A percentile compares a stretch with the other conserved stretches of the same genome.
These are phyloP conservation scores for Penicillium sp. DNA, from an alignment of 2,329 filamentous ascomycete species.

Conservation along the genomic window DNA sequence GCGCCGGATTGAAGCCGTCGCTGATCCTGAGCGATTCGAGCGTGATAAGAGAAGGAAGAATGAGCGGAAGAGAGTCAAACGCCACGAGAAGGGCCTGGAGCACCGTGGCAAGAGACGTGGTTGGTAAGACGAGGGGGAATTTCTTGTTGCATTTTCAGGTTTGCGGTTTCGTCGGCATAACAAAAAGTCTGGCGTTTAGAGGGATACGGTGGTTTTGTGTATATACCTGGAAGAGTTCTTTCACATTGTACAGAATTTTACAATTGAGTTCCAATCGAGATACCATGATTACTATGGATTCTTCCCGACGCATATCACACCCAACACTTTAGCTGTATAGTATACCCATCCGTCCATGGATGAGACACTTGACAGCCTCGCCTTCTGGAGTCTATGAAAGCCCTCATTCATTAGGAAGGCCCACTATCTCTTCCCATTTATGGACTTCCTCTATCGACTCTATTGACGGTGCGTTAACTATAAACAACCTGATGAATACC, in stretches of 20 bases:
- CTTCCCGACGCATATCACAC: no score
- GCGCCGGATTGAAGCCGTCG: slow-evolving; percentile 84
- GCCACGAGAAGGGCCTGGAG: slow-evolving; percentile 75
- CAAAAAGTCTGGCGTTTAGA: slow-evolving; percentile 30
- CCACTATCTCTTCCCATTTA: no score
- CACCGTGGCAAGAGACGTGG: slow-evolving; percentile 71
- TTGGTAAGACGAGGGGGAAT: slow-evolving; percentile 53
- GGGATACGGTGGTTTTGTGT: slow-evolving; percentile 17
- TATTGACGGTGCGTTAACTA: not conserved
- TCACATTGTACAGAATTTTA: slow-evolving; percentile 17
- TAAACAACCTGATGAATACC: not conserved
- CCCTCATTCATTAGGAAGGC: no score
- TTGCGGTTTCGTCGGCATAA: slow-evolving; percentile 24
- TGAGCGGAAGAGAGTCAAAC: slow-evolving; percentile 79
- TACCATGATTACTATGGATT: not conserved
- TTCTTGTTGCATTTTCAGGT: slow-evolving; percentile 15
- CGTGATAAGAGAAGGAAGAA: slow-evolving; percentile 79
- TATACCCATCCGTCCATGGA: no score
- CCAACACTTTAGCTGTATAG: no score
- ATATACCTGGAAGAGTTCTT: slow-evolving; percentile 30
- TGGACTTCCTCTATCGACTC: not conserved
- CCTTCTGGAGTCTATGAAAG: no score
- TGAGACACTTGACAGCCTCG: no score
- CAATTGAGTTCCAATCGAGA: not conserved
- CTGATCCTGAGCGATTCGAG: slow-evolving; percentile 75